These are phyloP conservation scores for Calonectria pseudoturangicola DNA, from an alignment of 2,329 filamentous ascomycete species.

Conservation along the genomic window DNA sequence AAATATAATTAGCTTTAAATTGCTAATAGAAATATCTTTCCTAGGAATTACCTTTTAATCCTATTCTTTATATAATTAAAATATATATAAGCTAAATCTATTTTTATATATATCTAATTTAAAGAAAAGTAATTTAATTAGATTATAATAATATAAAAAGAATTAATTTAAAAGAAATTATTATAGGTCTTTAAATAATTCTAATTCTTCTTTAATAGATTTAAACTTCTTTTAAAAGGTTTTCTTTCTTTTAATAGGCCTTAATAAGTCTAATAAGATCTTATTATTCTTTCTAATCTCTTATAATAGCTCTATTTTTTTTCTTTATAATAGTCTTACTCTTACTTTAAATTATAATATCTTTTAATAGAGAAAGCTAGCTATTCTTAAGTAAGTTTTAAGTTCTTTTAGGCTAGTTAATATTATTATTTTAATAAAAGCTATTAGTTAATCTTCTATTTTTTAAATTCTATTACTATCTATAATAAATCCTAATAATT, in stretches of 20 bases:
- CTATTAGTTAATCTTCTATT: background rate
- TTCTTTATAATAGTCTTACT: background rate
- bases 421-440: background rate
- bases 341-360: background rate
- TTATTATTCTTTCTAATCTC: background rate
- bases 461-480: too few relatives aligned
- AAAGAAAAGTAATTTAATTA: background rate
- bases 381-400: too few relatives aligned
- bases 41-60: background rate
- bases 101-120: background rate
- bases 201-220: background rate
- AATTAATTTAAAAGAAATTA: background rate
- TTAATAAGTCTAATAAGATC: background rate
- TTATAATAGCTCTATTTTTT: background rate
- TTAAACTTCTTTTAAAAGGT: background rate
- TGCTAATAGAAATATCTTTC: background rate
- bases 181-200: background rate
- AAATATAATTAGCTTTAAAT: constrained; percentile 1
- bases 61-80: background rate
- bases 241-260: background rate
- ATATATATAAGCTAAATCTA: background rate
- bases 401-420: background rate
- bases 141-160: background rate
- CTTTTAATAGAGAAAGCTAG: background rate
- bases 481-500: background rate